phyloP scores from a whole-genome alignment of 1,284 basidiomycete genomes.

The Cystobasidium sp. region DNA sequence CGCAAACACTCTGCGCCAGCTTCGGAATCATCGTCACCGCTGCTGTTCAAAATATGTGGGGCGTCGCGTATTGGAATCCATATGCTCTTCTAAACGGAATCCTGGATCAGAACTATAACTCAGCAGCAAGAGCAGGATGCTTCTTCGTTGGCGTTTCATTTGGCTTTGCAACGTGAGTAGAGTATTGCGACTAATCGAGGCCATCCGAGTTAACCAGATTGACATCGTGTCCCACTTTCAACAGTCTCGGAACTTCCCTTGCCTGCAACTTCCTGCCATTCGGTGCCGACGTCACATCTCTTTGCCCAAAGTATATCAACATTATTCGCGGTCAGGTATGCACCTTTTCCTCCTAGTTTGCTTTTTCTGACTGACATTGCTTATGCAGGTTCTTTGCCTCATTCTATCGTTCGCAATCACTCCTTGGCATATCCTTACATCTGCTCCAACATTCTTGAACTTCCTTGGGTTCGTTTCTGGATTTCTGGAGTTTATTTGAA shows the following conservation, averaged over 20 bases:
- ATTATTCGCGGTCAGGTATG: constrained; percentile 53
- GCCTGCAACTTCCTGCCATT: constrained; percentile 56
- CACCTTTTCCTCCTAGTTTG: not conserved
- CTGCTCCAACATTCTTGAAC: constrained; percentile 44
- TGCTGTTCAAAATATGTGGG: constrained; percentile 52
- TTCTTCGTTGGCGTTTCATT: constrained; percentile 34
- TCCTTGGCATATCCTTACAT: constrained; percentile 56
- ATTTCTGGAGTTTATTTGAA: not conserved
- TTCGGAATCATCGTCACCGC: constrained; percentile 56
- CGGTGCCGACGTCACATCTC: constrained; percentile 56
- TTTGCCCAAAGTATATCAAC: constrained; percentile 56
- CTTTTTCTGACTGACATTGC: not conserved
- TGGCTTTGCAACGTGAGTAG: constrained; percentile 31
- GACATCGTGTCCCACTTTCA: constrained; percentile 35
- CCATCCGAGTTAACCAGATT: not conserved
- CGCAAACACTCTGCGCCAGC: constrained; percentile 54
- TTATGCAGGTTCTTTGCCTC: constrained; percentile 46
- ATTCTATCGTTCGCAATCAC: constrained; percentile 53
- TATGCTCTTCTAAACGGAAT: constrained; percentile 53
- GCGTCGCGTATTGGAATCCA: constrained; percentile 54
- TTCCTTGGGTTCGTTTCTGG: constrained; percentile 28
- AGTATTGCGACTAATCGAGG: not conserved
- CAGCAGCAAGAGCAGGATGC: constrained; percentile 36
- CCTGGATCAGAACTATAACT: constrained; percentile 50
- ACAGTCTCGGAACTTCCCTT: constrained; percentile 54